phyloP scores from a whole-genome alignment of 495 filamentous ascomycete species.

The Penicillium salamii region DNA sequence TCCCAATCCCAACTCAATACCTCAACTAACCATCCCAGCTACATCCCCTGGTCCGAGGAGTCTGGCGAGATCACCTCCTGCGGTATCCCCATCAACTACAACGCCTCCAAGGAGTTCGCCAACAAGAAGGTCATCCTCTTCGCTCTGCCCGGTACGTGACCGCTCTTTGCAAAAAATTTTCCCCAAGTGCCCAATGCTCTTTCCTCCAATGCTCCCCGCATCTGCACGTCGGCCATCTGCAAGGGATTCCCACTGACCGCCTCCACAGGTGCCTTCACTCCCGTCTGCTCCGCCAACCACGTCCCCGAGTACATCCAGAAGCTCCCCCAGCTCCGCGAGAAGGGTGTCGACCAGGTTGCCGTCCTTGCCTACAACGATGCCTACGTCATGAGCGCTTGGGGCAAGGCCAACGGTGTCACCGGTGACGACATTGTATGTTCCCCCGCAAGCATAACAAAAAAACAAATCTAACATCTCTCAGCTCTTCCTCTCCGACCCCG shows the following conservation, averaged over 20 bases:
- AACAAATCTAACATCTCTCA: constrained; percentile 35
- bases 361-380: constrained; percentile 89
- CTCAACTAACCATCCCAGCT: constrained; percentile 41
- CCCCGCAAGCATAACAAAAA: too few species aligned
- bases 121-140: constrained; percentile 91
- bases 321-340: constrained; percentile 65
- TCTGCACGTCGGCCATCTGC: constrained; percentile 2
- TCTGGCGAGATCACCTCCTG: constrained; percentile 64
- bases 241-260: constrained; percentile 21
- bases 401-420: constrained; percentile 84
- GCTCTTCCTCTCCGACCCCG: constrained; percentile 84
- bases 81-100: constrained; percentile 74
- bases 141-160: constrained; percentile 67
- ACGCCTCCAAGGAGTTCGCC: constrained; percentile 82
- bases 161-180: constrained; percentile 24
- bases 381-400: constrained; percentile 94
- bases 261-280: constrained; percentile 78
- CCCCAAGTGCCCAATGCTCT: too few species aligned
- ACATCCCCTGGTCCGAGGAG: constrained; percentile 68
- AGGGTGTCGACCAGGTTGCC: constrained; percentile 83
- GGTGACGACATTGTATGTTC: constrained; percentile 70
- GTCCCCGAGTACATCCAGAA: constrained; percentile 82
- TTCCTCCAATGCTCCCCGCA: constrained; percentile 2
- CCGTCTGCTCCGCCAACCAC: constrained; percentile 84
- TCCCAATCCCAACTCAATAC: constrained; percentile 3